Evolutionary conservation across 192 early-diverging fungal species (phyloP).

Genomic region (Coemansia sp.): DNA sequence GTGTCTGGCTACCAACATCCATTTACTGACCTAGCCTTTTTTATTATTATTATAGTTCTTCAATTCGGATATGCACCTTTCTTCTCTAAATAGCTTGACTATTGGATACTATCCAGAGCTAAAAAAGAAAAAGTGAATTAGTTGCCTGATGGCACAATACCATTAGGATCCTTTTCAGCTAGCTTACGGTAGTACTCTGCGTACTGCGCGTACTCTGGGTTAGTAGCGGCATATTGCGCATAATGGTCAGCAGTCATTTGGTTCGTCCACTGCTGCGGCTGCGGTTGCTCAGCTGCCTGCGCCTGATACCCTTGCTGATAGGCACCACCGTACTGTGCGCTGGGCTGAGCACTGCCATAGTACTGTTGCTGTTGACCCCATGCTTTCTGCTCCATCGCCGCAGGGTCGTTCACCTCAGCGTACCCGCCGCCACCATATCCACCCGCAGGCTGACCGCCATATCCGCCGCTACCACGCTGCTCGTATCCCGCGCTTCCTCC

Average conservation of each 20-base stretch:
- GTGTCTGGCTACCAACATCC: slow-evolving; percentile 74
- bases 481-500: slow-evolving; percentile 23
- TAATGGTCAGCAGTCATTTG: slow-evolving; percentile 55
- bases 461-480: slow-evolving; percentile 18
- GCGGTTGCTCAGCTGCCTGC: slow-evolving; percentile 19
- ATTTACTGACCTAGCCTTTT: slow-evolving; percentile 39
- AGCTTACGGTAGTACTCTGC: slow-evolving; percentile 55
- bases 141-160: slow-evolving; percentile 48
- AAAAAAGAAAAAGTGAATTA: slow-evolving; percentile 5
- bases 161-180: slow-evolving; percentile 53
- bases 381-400: slow-evolving; percentile 16
- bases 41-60: not conserved
- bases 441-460: slow-evolving; percentile 13
- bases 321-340: slow-evolving; percentile 12
- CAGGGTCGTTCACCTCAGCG: slow-evolving; percentile 1
- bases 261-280: slow-evolving; percentile 53
- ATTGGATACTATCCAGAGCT: not conserved
- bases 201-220: slow-evolving; percentile 56
- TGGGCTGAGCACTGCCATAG: slow-evolving; percentile 5
- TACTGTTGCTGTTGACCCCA: slow-evolving; percentile 25
- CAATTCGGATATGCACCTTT: not conserved
- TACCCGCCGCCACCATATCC: slow-evolving; percentile 11
- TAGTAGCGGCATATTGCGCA: slow-evolving; percentile 45
- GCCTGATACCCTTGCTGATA: slow-evolving; percentile 30
- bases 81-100: not conserved